Base-by-base conservation (phyloP, 345 rosid species). In the Barbarea vulgaris region DNA sequence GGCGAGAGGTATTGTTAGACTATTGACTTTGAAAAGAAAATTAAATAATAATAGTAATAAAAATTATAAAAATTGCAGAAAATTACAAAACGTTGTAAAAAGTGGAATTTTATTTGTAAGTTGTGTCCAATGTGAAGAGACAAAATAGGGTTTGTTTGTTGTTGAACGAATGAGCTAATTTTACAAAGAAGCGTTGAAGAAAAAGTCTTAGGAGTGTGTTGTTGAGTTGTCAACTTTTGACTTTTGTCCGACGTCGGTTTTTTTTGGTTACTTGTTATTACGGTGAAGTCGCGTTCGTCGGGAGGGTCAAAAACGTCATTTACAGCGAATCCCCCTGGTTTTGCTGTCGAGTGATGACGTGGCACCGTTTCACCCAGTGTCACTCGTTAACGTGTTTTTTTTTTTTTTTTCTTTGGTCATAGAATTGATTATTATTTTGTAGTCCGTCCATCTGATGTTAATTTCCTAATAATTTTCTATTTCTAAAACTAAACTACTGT, bases 171-270 rank as follows among this genome's bases (percentile, higher is more conserved):
- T 25, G 42, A 67, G 65, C 48, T 69, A 68, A 46, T n/a, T 44
- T n/a, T 44, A 69, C 74, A 69, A 53, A 67, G 73, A 58, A 59
- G 68, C 60, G 67, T 74, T 60, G 74, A 39, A 21, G 42, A 52
- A 69, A 68, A 67, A 61, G 79, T 69, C 79, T 5, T 15, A 69
- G 9, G 48, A 50, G 48, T 51, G 57, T 67, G 25, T 66, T 67
- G 51, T 39, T 76, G 70, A 61, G 80, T 62, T 69, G 74, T 76
- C 69, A 22, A 60, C 79, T 76, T 76, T 76, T 76, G 80, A 76
- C 80, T 69, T 76, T 69, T 54, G 64, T 13, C 39, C 67, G 58
- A 62, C 80, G 70, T 47, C 53, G 75, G 42, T 15, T 76, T 69
- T 52, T 33, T 46, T 46, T n/a, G 50, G 21, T 46, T 44, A 44